Base-by-base conservation (phyloP, 2,329 filamentous ascomycete genomes). In the Ilyonectria mors-panacis region DNA sequence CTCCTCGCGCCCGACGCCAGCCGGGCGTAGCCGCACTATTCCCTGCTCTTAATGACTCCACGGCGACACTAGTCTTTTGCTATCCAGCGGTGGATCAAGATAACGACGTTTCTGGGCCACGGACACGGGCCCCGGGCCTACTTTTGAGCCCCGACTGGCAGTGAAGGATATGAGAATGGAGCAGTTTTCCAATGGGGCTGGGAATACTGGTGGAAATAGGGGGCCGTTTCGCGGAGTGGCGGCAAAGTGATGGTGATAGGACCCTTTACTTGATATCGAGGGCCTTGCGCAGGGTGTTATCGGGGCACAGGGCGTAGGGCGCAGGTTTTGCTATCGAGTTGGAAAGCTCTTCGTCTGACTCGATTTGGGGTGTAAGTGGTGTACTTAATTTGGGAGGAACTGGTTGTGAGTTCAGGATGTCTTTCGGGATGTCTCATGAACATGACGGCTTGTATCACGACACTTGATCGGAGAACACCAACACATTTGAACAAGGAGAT, bases 11-110 rank as follows among this genome's bases (percentile, higher is more conserved):
- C 57, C 57, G 57, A 59, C 12, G 45, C n/a, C 26, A 59, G 44
- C 57, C 57, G 57, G 30, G 15, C 44, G 45, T 59, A 59, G 57
- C 57, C 57, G 57, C 57, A 19, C 10, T 42, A 51, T 59, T 59
- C 30, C 30, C 45, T 28, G 19, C 30, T 37, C 5, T n/a, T 10
- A 39, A 26, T 50, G 57, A 51, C 23, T 26, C 33, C 30, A 37
- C 48, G 30, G n/a, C 28, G 30, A 51, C 45, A 59, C 57, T 59
- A 51, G 55, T 33, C 17, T 45, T 45, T 51, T 39, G 57, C 45
- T 59, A 50, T 59, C 45, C 26, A 15, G 7, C 4, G 30, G 44
- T 50, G 44, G 33, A 59, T 50, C 57, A 50, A 59, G 57, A 59
- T 59, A 59, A 50, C 30, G 33, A 39, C 17, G 33, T 42, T 19